Conservation (phyloP, 768 basidiomycete genomes). For the Russula brevipes region DNA sequence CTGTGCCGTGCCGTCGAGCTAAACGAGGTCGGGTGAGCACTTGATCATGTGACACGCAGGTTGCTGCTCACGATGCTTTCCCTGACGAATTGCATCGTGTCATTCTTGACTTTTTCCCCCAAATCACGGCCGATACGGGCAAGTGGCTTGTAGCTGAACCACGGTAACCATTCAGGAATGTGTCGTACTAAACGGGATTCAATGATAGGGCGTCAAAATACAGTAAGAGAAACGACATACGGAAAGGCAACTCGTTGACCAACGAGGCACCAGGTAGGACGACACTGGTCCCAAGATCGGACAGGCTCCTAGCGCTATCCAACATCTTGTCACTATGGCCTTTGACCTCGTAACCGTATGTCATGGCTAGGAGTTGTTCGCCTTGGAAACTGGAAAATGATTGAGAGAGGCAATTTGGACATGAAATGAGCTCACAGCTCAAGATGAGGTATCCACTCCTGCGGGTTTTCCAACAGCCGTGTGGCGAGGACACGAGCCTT, state of each 20-base stretch:
- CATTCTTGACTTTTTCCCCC: background rate
- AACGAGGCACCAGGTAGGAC: background rate
- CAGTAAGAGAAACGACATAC: background rate
- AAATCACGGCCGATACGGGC: background rate
- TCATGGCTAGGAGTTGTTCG: constrained; percentile 4
- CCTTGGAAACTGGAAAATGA: constrained; percentile 5
- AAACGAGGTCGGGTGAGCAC: background rate
- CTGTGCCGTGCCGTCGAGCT: background rate
- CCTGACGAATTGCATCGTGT: background rate
- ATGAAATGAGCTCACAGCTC: background rate
- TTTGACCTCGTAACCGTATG: constrained; percentile 13
- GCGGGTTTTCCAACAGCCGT: constrained; percentile 1
- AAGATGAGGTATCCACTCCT: constrained; percentile 4
- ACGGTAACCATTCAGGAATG: background rate
- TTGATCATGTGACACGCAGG: background rate
- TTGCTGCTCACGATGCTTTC: background rate
- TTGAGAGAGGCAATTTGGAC: background rate
- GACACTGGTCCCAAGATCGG: background rate
- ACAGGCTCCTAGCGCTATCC: background rate
- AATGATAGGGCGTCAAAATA: too few relatives aligned
- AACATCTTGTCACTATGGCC: background rate
- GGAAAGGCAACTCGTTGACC: constrained; percentile 15
- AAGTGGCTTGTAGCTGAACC: background rate
- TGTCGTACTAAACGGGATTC: background rate
- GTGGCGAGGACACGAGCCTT: background rate